Base-by-base conservation (phyloP, 176 grass and related monocot genomes). In the Carex cristatella region DNA sequence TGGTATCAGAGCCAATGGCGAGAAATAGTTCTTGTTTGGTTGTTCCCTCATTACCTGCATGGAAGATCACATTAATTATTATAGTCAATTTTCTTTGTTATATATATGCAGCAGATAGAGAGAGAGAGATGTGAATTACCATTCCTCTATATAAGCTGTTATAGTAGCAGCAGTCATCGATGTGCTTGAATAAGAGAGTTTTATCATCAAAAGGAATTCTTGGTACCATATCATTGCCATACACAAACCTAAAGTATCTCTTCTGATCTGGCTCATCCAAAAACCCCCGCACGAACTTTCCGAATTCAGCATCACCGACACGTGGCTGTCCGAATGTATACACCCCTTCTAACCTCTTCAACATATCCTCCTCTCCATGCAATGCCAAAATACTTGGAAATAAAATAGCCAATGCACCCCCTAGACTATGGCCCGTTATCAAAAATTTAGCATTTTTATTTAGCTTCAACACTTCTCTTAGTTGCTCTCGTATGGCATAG, bases 21-120 rank as follows among this genome's bases (percentile, higher is more conserved):
- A 93, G 92, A 98, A 98, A 76, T 89, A 98, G 77, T 98, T 98
- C 89, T 86, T 90, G 85, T 98, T 98, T 18, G 95, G 95, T 79
- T 94, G 74, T 46, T 98, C 95, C 40, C 3, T 40, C 74, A 85
- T 13, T 1, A 64, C 16, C 80, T 83, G 38, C 5, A 81, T 46
- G 19, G 5, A 77, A 77, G 23, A 55, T 3, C 28, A 56, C 4
- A 54, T 31, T 77, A 27, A 5, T 40, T 46, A 46, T 31, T 77
- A 33, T 56, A 55, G 49, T 15, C n/a, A 53, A 75, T 19, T 9
- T 79, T 14, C 15, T 60, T 9, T 32, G 5, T 4, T 40, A 40
- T 10, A 49, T 48, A 48, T 49, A 64, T 7, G 19, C 38, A 61
- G 31, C 15, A 53, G 59, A 31, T 15, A 14, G 16, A 82, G 35